Percentiles rank a stretch among this genome's conserved stretches.
Evolutionary conservation across 371 early-diverging fungal species (phyloP).

Genomic region (Parasitella parasitica): DNA sequence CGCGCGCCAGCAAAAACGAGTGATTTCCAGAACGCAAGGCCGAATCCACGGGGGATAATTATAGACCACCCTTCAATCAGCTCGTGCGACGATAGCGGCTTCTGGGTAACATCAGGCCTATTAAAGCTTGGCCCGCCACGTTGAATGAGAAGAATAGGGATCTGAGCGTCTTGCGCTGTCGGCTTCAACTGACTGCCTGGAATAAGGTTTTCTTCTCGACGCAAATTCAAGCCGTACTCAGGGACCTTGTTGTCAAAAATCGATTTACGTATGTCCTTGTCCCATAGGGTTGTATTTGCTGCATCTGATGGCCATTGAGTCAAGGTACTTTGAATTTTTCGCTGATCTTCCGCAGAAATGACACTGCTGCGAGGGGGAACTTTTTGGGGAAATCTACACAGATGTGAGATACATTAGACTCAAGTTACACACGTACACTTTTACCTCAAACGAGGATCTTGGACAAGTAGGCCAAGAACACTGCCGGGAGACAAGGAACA

Average conservation of each 20-base stretch:
- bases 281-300: constrained; percentile 65
- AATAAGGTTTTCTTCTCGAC: constrained; percentile 47
- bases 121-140: constrained; percentile 41
- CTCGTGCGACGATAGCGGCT: constrained; percentile 5
- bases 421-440: not conserved
- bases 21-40: constrained; percentile 84
- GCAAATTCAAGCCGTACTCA: constrained; percentile 68
- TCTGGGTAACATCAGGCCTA: not conserved
- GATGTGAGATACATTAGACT: not conserved
- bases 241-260: constrained; percentile 45
- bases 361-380: constrained; percentile 49
- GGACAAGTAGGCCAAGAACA: constrained; percentile 63
- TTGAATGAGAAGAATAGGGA: constrained; percentile 84
- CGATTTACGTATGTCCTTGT: constrained; percentile 39
- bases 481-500: constrained; percentile 69
- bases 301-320: constrained; percentile 64
- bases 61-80: constrained; percentile 77
- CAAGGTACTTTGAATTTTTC: constrained; percentile 29
- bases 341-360: constrained; percentile 26
- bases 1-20: constrained; percentile 89
- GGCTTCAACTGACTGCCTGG: constrained; percentile 53
- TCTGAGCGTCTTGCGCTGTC: constrained; percentile 51
- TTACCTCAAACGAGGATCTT: constrained; percentile 77
- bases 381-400: constrained; percentile 71
- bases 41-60: constrained; percentile 81